Evolutionary conservation across 306 rosid genomes (phyloP), one percentile per base, ranked within the genome.

Genomic region (Luffa acutangula): DNA sequence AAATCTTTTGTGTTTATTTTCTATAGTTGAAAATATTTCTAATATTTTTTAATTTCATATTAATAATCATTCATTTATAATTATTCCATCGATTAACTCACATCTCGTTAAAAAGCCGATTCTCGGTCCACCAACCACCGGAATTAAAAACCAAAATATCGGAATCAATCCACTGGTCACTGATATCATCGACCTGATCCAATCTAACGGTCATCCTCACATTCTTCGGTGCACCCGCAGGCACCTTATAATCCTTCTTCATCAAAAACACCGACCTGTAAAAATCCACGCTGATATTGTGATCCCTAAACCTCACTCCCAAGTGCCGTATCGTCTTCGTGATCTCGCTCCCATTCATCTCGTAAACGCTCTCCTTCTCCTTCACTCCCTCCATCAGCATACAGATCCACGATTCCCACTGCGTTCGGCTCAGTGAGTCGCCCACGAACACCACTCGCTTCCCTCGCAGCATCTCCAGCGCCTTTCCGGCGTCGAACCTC

Each of bases 351-450:
- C 95, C 95, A 66, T 92, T 91, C 81, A 91, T 82, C 81, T 95
- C 97, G 75, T 89, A 90, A 20, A 95, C 97, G 82, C 90, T 91
- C 63, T 56, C 87, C 88, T 87, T 91, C 76, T 93, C 78, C 72
- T 95, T 91, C 80, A 95, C 91, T 39, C 96, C 99, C 6, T 89
- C 86, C 97, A 90, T 87, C 14, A 95, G 87, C 89, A 95, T 74
- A 77, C 97, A 91, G 65, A 92, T 86, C 85, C 90, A 86, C 62
- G 99, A 95, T 84, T 93, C 99, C 99, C 97, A 93, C 60, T 95
- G 99, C 4, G 99, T 91, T 85, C 99, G 86, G 79, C 97, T 88
- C 89, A 95, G 79, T 15, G 97, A 95, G 80, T 95, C 99, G 0
- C 99, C 99, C 1, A 95, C 96, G 69, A 95, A 89, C 77, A 91